Evolutionary conservation across 257 asterid genomes (phyloP).

Genomic region (Echium plantagineum): DNA sequence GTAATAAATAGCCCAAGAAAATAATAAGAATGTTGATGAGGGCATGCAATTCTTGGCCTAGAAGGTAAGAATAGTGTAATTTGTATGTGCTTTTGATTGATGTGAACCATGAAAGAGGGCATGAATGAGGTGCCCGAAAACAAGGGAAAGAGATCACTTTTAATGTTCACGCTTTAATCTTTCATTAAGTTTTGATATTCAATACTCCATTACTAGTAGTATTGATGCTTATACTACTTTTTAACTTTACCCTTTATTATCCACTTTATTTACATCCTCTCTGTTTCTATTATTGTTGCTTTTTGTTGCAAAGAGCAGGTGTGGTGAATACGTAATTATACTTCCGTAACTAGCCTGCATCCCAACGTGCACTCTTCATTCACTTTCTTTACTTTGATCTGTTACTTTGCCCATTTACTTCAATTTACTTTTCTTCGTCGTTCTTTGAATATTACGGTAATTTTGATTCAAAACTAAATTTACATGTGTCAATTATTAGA

Average conservation of each 20-base stretch:
- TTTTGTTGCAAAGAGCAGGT: not conserved
- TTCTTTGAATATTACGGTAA: too few relatives aligned
- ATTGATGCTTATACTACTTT: not conserved
- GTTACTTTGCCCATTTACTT: not conserved
- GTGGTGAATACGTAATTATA: not conserved
- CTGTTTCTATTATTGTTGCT: not conserved
- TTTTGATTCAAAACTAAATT: too few relatives aligned
- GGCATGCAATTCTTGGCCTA: slow-evolving; percentile 2
- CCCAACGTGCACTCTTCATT: not conserved
- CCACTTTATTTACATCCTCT: slow-evolving; percentile 1
- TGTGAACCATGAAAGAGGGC: slow-evolving; percentile 49
- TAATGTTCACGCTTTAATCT: slow-evolving; percentile 8
- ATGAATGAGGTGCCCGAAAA: slow-evolving; percentile 23
- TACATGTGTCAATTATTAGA: too few relatives aligned
- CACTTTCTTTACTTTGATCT: not conserved
- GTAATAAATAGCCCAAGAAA: slow-evolving; percentile 12
- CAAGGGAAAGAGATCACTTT: slow-evolving; percentile 22
- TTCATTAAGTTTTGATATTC: not conserved
- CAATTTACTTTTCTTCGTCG: too few relatives aligned
- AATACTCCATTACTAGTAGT: slow-evolving; percentile 7
- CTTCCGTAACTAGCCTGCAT: not conserved
- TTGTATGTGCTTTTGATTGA: slow-evolving; percentile 57
- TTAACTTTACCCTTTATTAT: slow-evolving; percentile 5
- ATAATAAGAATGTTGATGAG: slow-evolving; percentile 3
- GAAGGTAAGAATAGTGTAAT: slow-evolving; percentile 17